A percentile compares a stretch with the other conserved stretches of the same genome.
Evolutionary conservation across 2,329 filamentous ascomycete species (phyloP).

Genomic region (Pestalotiopsis sp.): DNA sequence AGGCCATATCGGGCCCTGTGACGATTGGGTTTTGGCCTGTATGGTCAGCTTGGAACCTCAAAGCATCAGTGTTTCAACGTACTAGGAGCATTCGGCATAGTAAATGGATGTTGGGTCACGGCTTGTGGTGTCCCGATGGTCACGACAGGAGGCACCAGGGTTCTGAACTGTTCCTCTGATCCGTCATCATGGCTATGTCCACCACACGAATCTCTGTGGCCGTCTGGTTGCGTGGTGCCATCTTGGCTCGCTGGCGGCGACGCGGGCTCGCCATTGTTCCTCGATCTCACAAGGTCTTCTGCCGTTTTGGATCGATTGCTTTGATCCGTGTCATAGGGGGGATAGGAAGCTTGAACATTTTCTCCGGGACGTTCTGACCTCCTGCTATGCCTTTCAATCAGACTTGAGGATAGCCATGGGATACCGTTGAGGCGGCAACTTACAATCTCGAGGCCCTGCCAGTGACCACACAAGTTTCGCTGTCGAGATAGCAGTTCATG

Average conservation of each 20-base stretch:
- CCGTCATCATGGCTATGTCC: conserved; percentile 4
- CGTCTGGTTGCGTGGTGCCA: conserved; percentile 17
- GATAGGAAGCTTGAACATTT: conserved; percentile 30
- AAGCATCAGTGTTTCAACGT: not conserved
- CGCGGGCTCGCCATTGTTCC: conserved; percentile 26
- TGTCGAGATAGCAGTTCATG: conserved; percentile 56
- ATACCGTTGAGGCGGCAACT: conserved; percentile 20
- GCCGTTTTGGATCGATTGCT: conserved; percentile 27
- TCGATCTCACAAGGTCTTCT: conserved; percentile 32
- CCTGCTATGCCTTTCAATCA: not conserved
- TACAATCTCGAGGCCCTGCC: conserved; percentile 43
- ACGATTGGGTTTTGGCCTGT: not conserved
- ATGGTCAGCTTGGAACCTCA: not conserved
- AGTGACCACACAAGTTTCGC: conserved; percentile 45
- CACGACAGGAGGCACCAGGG: not conserved
- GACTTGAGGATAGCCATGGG: not conserved
- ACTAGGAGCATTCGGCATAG: not conserved
- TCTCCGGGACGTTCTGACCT: conserved; percentile 22
- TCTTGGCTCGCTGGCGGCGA: conserved; percentile 21
- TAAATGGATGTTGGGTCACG: not conserved
- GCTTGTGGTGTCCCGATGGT: not conserved
- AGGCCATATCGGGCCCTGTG: conserved; percentile 21
- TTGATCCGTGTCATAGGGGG: conserved; percentile 31
- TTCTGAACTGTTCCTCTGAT: not conserved
- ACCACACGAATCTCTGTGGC: conserved; percentile 9